Percentiles rank a stretch among this genome's conserved stretches.
Evolutionary conservation across 169 alveolate genomes (phyloP).

Genomic region (Miamiensis avidus): DNA sequence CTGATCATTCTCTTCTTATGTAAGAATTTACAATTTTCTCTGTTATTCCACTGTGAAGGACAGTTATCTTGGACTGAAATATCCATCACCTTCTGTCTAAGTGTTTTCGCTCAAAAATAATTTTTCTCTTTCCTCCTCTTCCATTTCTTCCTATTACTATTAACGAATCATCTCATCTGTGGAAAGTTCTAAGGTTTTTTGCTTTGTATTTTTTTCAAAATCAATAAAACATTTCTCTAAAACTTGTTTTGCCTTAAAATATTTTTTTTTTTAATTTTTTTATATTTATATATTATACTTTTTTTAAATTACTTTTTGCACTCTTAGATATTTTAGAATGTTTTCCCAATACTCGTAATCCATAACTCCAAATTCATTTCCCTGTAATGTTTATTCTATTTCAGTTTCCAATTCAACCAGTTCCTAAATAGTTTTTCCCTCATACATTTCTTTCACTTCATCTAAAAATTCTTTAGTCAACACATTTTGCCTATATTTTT

Average conservation of each 20-base stretch:
- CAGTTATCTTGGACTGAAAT: too few relatives aligned
- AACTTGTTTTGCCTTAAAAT: neutral
- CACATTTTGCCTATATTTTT: slow-evolving; percentile 46
- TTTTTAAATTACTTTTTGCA: slow-evolving; percentile 55
- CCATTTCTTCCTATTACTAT: slow-evolving; percentile 7
- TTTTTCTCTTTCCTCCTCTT: slow-evolving; percentile 20
- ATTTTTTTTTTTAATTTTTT: slow-evolving; percentile 7
- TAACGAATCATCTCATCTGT: slow-evolving; percentile 4
- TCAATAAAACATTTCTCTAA: slow-evolving; percentile 6
- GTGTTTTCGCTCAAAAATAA: too few relatives aligned
- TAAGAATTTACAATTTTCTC: slow-evolving; percentile 6
- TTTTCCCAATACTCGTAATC: slow-evolving; percentile 83
- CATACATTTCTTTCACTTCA: slow-evolving; percentile 55
- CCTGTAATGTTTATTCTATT: slow-evolving; percentile 60
- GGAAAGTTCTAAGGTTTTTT: too few relatives aligned
- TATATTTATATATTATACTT: slow-evolving; percentile 11
- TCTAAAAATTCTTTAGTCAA: slow-evolving; percentile 46
- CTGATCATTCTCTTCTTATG: neutral
- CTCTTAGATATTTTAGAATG: slow-evolving; percentile 68
- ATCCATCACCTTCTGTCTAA: too few relatives aligned
- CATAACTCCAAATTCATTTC: slow-evolving; percentile 40
- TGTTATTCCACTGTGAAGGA: too few relatives aligned
- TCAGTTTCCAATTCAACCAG: slow-evolving; percentile 68
- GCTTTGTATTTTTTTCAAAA: slow-evolving; percentile 15
- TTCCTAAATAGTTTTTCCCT: slow-evolving; percentile 48